phyloP scores from a whole-genome alignment of 306 rosid genomes.

The Vicia sativa region DNA sequence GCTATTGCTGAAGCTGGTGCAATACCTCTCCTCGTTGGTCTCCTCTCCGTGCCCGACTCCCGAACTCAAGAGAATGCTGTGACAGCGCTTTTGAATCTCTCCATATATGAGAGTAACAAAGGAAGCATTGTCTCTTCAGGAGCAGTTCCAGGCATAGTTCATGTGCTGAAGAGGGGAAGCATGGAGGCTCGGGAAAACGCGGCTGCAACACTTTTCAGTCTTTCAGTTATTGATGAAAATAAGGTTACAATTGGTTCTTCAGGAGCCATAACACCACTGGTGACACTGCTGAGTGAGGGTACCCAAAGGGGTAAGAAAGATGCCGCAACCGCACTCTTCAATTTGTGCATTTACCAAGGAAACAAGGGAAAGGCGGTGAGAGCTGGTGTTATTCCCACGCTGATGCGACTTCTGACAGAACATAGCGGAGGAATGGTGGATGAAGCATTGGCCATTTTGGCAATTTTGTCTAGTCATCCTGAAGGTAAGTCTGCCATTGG shows the following conservation, averaged over 20 bases:
- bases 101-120: slow-evolving; percentile 89
- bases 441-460: slow-evolving; percentile 95
- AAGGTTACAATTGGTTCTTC: slow-evolving; percentile 81
- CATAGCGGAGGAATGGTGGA: slow-evolving; percentile 92
- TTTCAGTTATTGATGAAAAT: slow-evolving; percentile 91
- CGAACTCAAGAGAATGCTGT: slow-evolving; percentile 98
- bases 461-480: slow-evolving; percentile 85
- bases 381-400: slow-evolving; percentile 89
- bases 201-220: slow-evolving; percentile 98
- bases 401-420: slow-evolving; percentile 85
- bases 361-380: slow-evolving; percentile 96
- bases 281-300: slow-evolving; percentile 83
- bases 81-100: slow-evolving; percentile 95
- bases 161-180: slow-evolving; percentile 89
- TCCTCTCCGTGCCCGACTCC: slow-evolving; percentile 77
- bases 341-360: slow-evolving; percentile 92
- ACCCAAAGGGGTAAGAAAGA: slow-evolving; percentile 98
- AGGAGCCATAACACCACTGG: slow-evolving; percentile 94
- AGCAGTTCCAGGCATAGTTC: slow-evolving; percentile 94
- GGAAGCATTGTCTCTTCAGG: slow-evolving; percentile 80
- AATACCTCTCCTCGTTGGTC: slow-evolving; percentile 82
- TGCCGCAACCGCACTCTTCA: slow-evolving; percentile 98
- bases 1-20: slow-evolving; percentile 99
- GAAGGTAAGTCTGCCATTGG: slow-evolving; percentile 90
- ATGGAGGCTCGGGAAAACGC: slow-evolving; percentile 99